Conservation (phyloP, 176 grass and related monocot genomes). For the Ampelocalamus luodianensis region DNA sequence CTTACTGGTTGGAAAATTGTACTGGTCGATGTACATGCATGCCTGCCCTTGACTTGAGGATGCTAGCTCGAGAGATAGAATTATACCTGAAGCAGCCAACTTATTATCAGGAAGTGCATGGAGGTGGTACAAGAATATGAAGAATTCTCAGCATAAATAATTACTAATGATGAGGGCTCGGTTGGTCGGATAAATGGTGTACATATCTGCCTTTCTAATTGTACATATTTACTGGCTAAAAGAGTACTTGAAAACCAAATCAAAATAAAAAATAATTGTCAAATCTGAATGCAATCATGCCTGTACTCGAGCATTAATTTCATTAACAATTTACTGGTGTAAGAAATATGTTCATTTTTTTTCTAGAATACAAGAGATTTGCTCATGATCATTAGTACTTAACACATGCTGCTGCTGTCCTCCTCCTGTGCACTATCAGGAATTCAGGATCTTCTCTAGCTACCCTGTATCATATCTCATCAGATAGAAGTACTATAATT, state of each 20-base stretch:
- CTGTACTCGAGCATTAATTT: neutral
- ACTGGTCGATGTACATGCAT: neutral
- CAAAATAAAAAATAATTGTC: neutral
- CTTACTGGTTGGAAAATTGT: no score
- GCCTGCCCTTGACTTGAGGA: conserved; percentile 14
- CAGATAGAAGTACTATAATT: conserved; percentile 4
- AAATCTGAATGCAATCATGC: neutral
- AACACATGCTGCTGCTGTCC: conserved; percentile 9
- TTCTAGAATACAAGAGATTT: conserved; percentile 6
- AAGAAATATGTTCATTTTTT: neutral
- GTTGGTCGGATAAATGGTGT: neutral
- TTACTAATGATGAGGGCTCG: neutral
- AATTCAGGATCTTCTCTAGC: conserved; percentile 5
- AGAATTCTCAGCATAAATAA: neutral
- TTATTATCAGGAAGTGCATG: conserved; percentile 12
- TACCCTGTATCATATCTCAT: neutral
- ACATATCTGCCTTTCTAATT: neutral
- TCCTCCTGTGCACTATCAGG: conserved; percentile 7
- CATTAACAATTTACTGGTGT: neutral
- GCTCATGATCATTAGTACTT: conserved; percentile 6
- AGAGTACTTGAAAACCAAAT: neutral
- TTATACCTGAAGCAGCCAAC: conserved; percentile 14
- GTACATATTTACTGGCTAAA: neutral
- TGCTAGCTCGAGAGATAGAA: neutral
- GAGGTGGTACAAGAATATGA: neutral